Evolutionary conservation across 1,284 basidiomycete species (phyloP), one percentile per base, ranked within the genome.

Genomic region (Tilletia caries): DNA sequence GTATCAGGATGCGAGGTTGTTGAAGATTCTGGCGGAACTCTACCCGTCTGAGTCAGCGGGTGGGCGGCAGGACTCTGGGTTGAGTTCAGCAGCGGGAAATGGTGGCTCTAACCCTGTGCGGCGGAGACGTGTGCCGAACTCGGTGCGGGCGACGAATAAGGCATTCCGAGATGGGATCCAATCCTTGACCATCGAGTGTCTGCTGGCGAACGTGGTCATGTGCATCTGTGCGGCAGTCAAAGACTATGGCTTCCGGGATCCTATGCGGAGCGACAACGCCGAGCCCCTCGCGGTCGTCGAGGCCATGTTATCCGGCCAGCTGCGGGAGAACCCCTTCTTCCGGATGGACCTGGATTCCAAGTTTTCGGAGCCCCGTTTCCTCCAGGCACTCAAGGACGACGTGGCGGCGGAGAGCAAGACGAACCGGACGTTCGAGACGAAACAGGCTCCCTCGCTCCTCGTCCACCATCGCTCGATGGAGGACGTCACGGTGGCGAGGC

Each of bases 281-380:
- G 58, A 62, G 12, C 33, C 58, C 3, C 29, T 33, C 13, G 58
- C 2, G 20, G 33, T 29, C 10, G 33, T 62, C 5, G 58, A 62
- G 23, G 58, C 32, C 58, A 62, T 62, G 58, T 29, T 62, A 29
- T 62, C 58, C 15, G 58, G 58, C 27, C 58, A 62, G 34, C 23
- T 33, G 8, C 29, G 20, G 13, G 58, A 62, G 18, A 62, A 62
- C 58, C 27, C 32, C 18, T 33, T 62, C 58, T 62, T 62, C 29
- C 58, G 58, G 10, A 23, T 33, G 15, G 58, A 29, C 8, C 27
- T 15, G 15, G 58, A 62, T 15, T 37, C 58, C 10, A 34, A 13
- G 4, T 3, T 20, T 20, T 33, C 58, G 13, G 58, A 62, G 58
- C 58, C 58, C 4, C 58, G 58, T 1, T 62, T 62, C 32, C 20